Evolutionary conservation across 2,329 filamentous ascomycete genomes (phyloP), one percentile per base, ranked within the genome.

Genomic region (Fusarium siculi): DNA sequence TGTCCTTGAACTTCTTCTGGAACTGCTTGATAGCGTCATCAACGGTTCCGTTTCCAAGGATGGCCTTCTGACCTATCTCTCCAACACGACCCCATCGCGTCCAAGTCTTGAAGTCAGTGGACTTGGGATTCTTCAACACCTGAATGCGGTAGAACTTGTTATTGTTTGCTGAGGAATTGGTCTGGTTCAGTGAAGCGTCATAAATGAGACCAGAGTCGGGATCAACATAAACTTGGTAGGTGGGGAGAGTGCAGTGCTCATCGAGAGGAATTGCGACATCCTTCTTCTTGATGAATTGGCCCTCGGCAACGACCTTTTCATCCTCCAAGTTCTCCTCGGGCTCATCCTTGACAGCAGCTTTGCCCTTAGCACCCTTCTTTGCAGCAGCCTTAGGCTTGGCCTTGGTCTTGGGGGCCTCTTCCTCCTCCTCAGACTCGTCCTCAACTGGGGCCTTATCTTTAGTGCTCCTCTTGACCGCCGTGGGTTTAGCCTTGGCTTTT

Each of bases 91-190:
- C 94, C 93, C 93, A 97, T 63, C 93, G 87, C 6, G 92, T 94
- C 92, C 93, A 96, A 0, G 89, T 90, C 47, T 85, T 83, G 79
- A 86, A 93, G 14, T 64, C 68, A 15, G 81, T 69, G 7, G 82
- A 77, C 19, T 73, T 69, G 28, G 75, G 73, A 42, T 83, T 82
- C 23, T 82, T 81, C 30, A 89, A 76, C 9, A 93, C 84, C 84
- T 96, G 93, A 34, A 95, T 80, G 34, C 90, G 89, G 78, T 95
- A 96, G 80, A 95, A 96, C 74, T 96, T 96, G 81, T 96, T 96
- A 81, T 93, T 93, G 78, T 96, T 96, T 52, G 87, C 82, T 1
- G 85, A 83, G 0, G 93, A 85, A 74, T 94, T 93, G 16, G 93
- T 93, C 79, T 95, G 92, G 74, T 95, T 96, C 50, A 97, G 84